Evolutionary conservation across 257 asterid genomes (phyloP), one percentile per base, ranked within the genome.

Genomic region (Solanum phureja): DNA sequence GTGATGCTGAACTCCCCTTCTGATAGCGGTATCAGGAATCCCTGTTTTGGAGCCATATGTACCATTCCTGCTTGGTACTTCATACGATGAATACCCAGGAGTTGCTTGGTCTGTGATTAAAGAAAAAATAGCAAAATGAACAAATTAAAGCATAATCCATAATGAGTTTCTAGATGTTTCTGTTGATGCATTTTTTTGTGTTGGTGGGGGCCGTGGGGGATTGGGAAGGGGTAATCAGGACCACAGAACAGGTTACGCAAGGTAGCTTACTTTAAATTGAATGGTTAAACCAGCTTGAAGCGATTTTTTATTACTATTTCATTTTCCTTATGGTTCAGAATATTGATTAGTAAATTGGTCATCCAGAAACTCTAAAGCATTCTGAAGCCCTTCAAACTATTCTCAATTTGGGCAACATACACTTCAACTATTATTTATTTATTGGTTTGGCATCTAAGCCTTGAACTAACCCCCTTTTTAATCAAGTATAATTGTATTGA

Each of bases 1-100:
- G 90, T 91, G 90, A 97, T 89, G 92, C 83, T 94, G 96, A 97
- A 97, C 92, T 97, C 99, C 12, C 92, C 94, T 76, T 95, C 99
- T 23, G 98, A 92, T n/a, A 97, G 86, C 5, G 94, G 96, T 79
- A 95, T 83, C 31, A 97, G 92, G 83, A 92, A 97, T 46, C 96
- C 98, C 89, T 93, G 96, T 64, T 93, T 94, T 86, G 91, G 93
- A 44, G 89, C 86, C 27, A 93, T 74, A 71, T 96, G 86, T 88
- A 94, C 75, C 90, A 90, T 92, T 85, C 96, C 98, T 89, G 87
- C 90, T 82, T 93, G 92, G 75, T 90, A 97, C 89, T 93, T 93
- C 86, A 86, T 81, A 85, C 88, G 93, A 86, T 92, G 93, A 91
- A 97, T 92, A 64, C 95, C 98, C 81, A 97, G 90, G 89, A 93